These are phyloP conservation scores for Cercospora sesami DNA, from an alignment of 2,329 filamentous ascomycete species.

Conservation along the genomic window DNA sequence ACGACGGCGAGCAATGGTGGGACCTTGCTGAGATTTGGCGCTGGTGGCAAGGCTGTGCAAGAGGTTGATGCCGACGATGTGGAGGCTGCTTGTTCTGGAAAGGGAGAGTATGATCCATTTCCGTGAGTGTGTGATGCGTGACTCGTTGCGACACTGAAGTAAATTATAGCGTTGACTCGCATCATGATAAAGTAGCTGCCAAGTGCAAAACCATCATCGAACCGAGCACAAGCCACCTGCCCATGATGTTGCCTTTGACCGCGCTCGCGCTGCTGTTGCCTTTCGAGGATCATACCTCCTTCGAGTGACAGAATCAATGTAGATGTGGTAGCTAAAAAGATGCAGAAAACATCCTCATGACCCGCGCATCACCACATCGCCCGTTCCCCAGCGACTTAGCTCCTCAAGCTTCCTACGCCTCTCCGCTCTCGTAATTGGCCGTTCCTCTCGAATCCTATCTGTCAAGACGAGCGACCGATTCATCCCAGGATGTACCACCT, in stretches of 20 bases:
- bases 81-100: slow-evolving; percentile 22
- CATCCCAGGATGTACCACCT: not conserved
- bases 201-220: not conserved
- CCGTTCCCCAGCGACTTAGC: not conserved
- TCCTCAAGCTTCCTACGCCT: not conserved
- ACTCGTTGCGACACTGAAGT: not conserved
- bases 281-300: not conserved
- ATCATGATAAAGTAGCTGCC: not conserved
- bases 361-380: not conserved
- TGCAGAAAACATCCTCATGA: not conserved
- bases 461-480: not conserved
- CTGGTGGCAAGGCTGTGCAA: slow-evolving; percentile 26
- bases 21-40: slow-evolving; percentile 26
- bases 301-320: not conserved
- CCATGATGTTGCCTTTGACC: not conserved
- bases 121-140: not conserved
- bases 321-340: not conserved
- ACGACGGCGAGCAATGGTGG: slow-evolving; percentile 19
- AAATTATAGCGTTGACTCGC: not conserved
- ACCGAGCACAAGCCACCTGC: not conserved
- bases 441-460: too few species aligned
- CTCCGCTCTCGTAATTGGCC: not conserved
- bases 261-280: too few species aligned
- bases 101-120: slow-evolving; percentile 2
- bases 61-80: slow-evolving; percentile 20